Conservation (phyloP, 768 basidiomycete genomes). For the Leucogyrophana mollusca region DNA sequence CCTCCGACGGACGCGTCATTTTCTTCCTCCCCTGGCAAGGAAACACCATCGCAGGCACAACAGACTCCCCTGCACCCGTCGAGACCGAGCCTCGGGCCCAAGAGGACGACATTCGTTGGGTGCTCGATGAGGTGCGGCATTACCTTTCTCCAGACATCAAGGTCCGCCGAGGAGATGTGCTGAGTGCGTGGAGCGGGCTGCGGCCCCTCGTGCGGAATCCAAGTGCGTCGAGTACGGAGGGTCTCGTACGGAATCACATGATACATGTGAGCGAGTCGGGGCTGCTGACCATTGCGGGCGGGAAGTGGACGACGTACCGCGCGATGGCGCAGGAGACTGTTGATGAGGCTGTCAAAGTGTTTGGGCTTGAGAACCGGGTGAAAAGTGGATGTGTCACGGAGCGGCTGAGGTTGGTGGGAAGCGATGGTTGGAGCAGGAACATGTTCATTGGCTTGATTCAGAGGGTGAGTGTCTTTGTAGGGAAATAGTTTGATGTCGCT, state of each 20-base stretch:
- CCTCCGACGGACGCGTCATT: constrained; percentile 95
- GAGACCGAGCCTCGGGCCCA: constrained; percentile 73
- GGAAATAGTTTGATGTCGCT: neutral
- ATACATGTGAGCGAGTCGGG: constrained; percentile 80
- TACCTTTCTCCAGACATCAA: constrained; percentile 93
- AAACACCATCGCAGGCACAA: constrained; percentile 95
- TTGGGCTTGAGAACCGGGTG: constrained; percentile 55
- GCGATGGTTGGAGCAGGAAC: constrained; percentile 90
- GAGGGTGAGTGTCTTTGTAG: constrained; percentile 53
- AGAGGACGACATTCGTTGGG: constrained; percentile 97
- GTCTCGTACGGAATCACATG: constrained; percentile 91
- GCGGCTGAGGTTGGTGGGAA: constrained; percentile 80
- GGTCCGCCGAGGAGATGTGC: constrained; percentile 90
- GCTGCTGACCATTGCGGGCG: constrained; percentile 91
- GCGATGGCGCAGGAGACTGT: constrained; percentile 96
- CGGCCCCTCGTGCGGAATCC: constrained; percentile 89
- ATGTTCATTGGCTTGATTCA: constrained; percentile 98
- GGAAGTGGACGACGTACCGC: constrained; percentile 98
- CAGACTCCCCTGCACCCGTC: constrained; percentile 79
- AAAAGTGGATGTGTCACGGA: constrained; percentile 76
- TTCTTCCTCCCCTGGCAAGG: constrained; percentile 99
- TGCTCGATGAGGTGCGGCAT: constrained; percentile 86
- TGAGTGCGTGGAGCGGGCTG: constrained; percentile 93
- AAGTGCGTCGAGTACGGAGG: constrained; percentile 70
- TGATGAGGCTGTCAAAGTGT: constrained; percentile 80